phyloP scores from a whole-genome alignment of 2,329 filamentous ascomycete species.

The Stemphylium beticola region DNA sequence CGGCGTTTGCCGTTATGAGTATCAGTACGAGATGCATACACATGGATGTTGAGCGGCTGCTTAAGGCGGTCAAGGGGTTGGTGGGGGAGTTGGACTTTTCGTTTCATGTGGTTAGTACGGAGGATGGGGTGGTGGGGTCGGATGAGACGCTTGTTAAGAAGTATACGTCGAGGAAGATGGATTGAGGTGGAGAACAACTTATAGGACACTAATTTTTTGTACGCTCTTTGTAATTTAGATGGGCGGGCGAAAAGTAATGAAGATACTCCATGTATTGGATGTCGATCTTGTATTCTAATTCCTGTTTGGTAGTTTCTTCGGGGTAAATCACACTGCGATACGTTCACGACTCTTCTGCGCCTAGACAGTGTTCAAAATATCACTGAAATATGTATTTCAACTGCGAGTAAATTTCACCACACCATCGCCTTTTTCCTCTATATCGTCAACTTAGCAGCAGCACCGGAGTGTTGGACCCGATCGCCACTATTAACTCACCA shows the following conservation, averaged over 20 bases:
- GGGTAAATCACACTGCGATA: too few relatives aligned
- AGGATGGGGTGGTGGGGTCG: conserved; percentile 3
- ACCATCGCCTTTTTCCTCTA: background rate
- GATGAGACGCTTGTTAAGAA: conserved; percentile 20
- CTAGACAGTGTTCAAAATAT: too few relatives aligned
- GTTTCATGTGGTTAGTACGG: conserved; percentile 61
- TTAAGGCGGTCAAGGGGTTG: conserved; percentile 66
- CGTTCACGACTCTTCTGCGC: too few relatives aligned
- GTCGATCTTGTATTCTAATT: too few relatives aligned
- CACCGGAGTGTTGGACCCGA: conserved; percentile 17
- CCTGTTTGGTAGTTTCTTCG: too few relatives aligned
- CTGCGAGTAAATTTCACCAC: background rate
- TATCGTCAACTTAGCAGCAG: background rate
- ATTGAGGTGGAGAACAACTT: background rate
- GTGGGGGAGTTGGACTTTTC: conserved; percentile 79
- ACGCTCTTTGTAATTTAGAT: too few relatives aligned
- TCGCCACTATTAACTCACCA: background rate
- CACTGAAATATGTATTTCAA: too few relatives aligned
- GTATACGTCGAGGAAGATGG: conserved; percentile 1
- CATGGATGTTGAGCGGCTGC: conserved; percentile 70
- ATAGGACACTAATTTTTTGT: too few relatives aligned
- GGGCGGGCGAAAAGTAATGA: too few relatives aligned
- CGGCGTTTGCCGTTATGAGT: conserved; percentile 76
- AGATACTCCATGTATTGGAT: too few relatives aligned
- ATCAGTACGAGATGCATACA: conserved; percentile 72